These are phyloP conservation scores for Cryptomeria japonica DNA, from an alignment of 75 land plant species.

Conservation along the genomic window DNA sequence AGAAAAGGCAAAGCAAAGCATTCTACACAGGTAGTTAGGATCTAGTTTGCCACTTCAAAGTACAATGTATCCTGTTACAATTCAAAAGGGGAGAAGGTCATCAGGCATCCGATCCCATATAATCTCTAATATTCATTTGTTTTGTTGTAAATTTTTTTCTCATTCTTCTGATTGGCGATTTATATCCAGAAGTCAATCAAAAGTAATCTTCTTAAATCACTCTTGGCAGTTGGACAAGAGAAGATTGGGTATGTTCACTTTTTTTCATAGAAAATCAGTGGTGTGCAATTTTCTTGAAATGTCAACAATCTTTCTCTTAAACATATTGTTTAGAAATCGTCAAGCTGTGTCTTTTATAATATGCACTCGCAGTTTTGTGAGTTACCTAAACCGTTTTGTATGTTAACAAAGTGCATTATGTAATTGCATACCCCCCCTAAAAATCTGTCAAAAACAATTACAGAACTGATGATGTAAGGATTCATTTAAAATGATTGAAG, in stretches of 20 bases:
- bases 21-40: conserved; percentile 11
- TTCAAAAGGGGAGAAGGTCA: not conserved
- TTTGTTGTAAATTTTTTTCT: not conserved
- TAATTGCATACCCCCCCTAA: not conserved
- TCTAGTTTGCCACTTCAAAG: not conserved
- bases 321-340: not conserved
- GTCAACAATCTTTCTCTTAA: not conserved
- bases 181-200: not conserved
- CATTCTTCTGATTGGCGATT: not conserved
- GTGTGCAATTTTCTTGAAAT: not conserved
- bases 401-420: not conserved
- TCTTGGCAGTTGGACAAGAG: not conserved
- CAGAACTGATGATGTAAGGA: not conserved
- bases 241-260: not conserved
- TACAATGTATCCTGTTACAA: not conserved
- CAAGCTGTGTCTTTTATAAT: not conserved
- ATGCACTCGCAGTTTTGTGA: not conserved
- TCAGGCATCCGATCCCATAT: not conserved
- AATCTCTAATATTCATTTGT: not conserved
- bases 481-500: not conserved
- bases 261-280: not conserved
- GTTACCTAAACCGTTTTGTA: not conserved
- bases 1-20: conserved; percentile 14
- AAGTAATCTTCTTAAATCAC: not conserved
- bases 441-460: not conserved